Base-by-base conservation (phyloP, 495 filamentous ascomycete genomes). In the Aspergillus heteromorphus region DNA sequence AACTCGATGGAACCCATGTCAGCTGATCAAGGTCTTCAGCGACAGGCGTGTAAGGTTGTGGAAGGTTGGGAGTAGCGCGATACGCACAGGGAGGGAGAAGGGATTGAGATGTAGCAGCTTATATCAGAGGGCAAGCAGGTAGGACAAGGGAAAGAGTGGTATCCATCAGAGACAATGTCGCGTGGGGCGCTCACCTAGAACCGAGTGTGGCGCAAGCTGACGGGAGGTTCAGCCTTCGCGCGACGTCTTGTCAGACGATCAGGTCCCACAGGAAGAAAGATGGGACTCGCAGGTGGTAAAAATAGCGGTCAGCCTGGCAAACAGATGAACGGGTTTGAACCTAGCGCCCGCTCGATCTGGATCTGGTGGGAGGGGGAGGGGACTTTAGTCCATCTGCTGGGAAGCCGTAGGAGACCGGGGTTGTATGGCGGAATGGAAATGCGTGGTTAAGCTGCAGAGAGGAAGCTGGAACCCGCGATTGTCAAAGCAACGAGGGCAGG, bases 1-100 rank as follows among this genome's bases (percentile, higher is more conserved):
- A 93, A 67, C 19, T 85, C 74, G 30, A 52, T 17, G 14, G 83
- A 87, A 21, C 85, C 83, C 52, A 95, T 79, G 38, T 89, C 81
- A 64, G 81, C 76, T 45, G 80, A 57, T 89, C 23, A 18, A 49
- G 42, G 41, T 29, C 31, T 20, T 34, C 18, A 50, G 30, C 45
- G 40, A 88, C 5, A 76, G 67, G 61, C 86, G 80, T 27, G 23
- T 27, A 27, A 7, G 7, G 23, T 4, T 27, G 23, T 3, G 23
- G 23, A 27, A 27, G 23, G 7, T 27, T 27, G 7, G 7, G 23
- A 7, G 23, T 7, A 27, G 7, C 23, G 8, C 87, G 73, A 29
- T 27, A 51, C 19, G 31, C 34, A 48, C 17, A 21, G 16, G 14
- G 31, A 48, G 29, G 31, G 27, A 23, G 4, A 53, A 51, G 40